A percentile compares a stretch with the other conserved stretches of the same genome.
phyloP scores from a whole-genome alignment of 176 grass and related monocot species.

The Themeda triandra region DNA sequence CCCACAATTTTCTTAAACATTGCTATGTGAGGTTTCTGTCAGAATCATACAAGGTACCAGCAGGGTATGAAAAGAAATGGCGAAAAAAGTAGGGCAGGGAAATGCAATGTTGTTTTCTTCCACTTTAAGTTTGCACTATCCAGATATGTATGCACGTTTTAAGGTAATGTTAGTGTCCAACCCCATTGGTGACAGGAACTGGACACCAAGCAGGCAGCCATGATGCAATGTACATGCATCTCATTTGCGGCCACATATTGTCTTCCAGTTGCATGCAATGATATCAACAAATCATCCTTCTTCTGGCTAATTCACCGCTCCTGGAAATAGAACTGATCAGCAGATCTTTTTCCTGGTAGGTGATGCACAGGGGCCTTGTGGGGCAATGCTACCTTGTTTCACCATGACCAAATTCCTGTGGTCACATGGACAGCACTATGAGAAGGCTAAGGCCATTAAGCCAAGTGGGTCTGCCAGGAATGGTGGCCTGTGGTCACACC shows the following conservation, averaged over 20 bases:
- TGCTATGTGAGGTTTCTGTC: constrained; percentile 35
- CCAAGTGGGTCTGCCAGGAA: constrained; percentile 43
- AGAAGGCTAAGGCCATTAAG: constrained; percentile 37
- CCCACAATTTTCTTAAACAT: constrained; percentile 36
- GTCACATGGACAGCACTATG: constrained; percentile 32
- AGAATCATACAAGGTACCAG: constrained; percentile 23
- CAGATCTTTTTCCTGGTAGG: constrained; percentile 39
- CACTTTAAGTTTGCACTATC: constrained; percentile 3
- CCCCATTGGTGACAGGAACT: constrained; percentile 14
- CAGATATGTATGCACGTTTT: constrained; percentile 9
- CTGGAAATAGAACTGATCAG: background rate
- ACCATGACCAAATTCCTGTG: constrained; percentile 37
- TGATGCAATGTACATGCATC: constrained; percentile 2
- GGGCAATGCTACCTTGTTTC: constrained; percentile 28
- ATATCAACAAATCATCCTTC: background rate
- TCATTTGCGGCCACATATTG: background rate
- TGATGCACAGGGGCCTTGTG: constrained; percentile 14
- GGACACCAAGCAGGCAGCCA: background rate
- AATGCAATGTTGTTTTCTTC: constrained; percentile 27
- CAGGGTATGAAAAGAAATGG: background rate
- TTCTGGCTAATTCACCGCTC: background rate
- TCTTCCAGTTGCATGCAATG: background rate
- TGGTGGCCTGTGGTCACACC: constrained; percentile 40
- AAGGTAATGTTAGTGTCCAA: background rate
- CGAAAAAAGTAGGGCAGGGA: background rate